Conservation (phyloP, 768 basidiomycete genomes). For the Amylocystis lapponica region DNA sequence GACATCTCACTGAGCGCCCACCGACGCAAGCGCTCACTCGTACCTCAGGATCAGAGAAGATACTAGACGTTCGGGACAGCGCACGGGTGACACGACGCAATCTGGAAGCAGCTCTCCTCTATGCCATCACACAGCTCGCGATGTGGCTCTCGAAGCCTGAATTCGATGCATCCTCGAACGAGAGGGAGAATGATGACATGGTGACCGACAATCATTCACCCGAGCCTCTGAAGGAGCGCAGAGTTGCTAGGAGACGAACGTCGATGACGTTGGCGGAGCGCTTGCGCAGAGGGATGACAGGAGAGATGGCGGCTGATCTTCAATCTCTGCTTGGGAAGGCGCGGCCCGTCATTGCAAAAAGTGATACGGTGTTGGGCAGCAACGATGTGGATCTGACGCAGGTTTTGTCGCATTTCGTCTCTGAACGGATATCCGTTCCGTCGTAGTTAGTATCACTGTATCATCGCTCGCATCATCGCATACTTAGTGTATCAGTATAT, state of each 20-base stretch:
- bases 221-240: conserved; percentile 30
- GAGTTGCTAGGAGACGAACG: conserved; percentile 33
- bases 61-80: conserved; percentile 49
- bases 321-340: conserved; percentile 61
- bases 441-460: neutral
- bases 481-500: neutral
- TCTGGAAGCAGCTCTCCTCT: conserved; percentile 64
- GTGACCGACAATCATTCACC: conserved; percentile 9
- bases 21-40: conserved; percentile 47
- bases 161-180: conserved; percentile 38
- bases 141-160: conserved; percentile 77
- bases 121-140: conserved; percentile 70
- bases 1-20: conserved; percentile 58
- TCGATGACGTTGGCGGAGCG: conserved; percentile 56
- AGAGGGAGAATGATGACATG: conserved; percentile 42
- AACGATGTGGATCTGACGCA: conserved; percentile 49
- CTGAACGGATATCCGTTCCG: conserved; percentile 43
- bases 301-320: conserved; percentile 72
- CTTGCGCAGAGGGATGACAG: conserved; percentile 70
- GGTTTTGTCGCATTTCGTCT: conserved; percentile 58
- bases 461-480: too few relatives aligned
- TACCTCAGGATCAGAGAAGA: conserved; percentile 33
- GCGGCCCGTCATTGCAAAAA: conserved; percentile 57
- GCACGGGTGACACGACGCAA: conserved; percentile 52
- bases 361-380: conserved; percentile 38